A percentile compares a stretch with the other conserved stretches of the same genome.
Evolutionary conservation across 306 rosid species (phyloP).

Genomic region (Senna tora): DNA sequence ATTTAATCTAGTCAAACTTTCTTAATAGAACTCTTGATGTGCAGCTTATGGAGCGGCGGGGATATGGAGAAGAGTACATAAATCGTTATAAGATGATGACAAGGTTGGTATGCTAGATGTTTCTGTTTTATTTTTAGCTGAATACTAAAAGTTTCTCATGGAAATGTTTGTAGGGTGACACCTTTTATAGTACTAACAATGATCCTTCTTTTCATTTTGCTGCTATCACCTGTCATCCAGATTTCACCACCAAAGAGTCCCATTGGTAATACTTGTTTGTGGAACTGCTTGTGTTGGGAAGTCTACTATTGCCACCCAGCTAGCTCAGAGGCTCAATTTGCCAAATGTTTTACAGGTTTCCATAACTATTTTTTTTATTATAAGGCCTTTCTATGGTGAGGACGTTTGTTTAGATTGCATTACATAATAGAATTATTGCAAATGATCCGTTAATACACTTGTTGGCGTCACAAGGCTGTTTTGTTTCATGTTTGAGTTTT

Average conservation of each 20-base stretch:
- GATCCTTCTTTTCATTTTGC: conserved; percentile 22
- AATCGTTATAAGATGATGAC: conserved; percentile 96
- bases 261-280: conserved; percentile 92
- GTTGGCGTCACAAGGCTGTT: neutral
- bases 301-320: conserved; percentile 97
- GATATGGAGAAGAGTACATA: conserved; percentile 87
- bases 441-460: neutral
- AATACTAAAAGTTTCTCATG: neutral
- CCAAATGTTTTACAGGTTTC: conserved; percentile 95
- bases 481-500: neutral
- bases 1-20: conserved; percentile 36
- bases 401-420: neutral
- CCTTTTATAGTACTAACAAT: conserved; percentile 6
- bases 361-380: neutral
- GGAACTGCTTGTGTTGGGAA: conserved; percentile 98
- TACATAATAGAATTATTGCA: neutral
- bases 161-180: conserved; percentile 1
- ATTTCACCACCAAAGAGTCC: conserved; percentile 97
- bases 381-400: neutral
- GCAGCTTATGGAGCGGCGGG: conserved; percentile 94
- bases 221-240: conserved; percentile 49
- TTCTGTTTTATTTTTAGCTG: neutral
- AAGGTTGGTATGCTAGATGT: conserved; percentile 47
- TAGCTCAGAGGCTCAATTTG: conserved; percentile 92
- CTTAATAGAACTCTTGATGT: conserved; percentile 36